phyloP scores from a whole-genome alignment of 331 rosid species.

The Quercus phellos region DNA sequence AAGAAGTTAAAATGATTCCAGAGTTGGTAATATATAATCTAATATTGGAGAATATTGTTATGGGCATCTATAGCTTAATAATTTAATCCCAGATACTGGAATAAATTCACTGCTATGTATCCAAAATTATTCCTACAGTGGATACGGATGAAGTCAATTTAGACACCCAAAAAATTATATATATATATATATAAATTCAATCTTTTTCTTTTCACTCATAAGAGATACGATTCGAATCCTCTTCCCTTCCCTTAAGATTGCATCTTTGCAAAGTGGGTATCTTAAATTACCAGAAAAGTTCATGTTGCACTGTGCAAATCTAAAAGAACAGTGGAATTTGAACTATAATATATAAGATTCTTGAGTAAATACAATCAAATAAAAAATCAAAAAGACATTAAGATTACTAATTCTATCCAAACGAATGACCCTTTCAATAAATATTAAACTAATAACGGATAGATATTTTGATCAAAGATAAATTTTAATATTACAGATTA shows the following conservation, averaged over 20 bases:
- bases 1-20: slow-evolving; percentile 20
- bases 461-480: neutral
- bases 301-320: slow-evolving; percentile 15
- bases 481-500: neutral
- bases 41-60: slow-evolving; percentile 37
- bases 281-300: slow-evolving; percentile 39
- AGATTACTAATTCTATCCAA: neutral
- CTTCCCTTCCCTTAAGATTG: slow-evolving; percentile 18
- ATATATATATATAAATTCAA: neutral
- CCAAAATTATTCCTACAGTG: slow-evolving; percentile 38
- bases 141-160: slow-evolving; percentile 35
- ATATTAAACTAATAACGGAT: neutral
- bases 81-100: slow-evolving; percentile 43
- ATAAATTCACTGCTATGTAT: slow-evolving; percentile 50
- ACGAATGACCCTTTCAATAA: neutral
- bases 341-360: slow-evolving; percentile 22
- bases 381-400: neutral
- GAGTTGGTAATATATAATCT: slow-evolving; percentile 1
- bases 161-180: slow-evolving; percentile 12
- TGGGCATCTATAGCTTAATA: slow-evolving; percentile 40
- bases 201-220: slow-evolving; percentile 23
- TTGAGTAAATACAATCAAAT: neutral
- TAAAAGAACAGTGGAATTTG: slow-evolving; percentile 26
- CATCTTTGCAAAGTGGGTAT: slow-evolving; percentile 44
- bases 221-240: slow-evolving; percentile 31